Base-by-base conservation (phyloP, 306 rosid genomes). In the Ceratonia siliqua region DNA sequence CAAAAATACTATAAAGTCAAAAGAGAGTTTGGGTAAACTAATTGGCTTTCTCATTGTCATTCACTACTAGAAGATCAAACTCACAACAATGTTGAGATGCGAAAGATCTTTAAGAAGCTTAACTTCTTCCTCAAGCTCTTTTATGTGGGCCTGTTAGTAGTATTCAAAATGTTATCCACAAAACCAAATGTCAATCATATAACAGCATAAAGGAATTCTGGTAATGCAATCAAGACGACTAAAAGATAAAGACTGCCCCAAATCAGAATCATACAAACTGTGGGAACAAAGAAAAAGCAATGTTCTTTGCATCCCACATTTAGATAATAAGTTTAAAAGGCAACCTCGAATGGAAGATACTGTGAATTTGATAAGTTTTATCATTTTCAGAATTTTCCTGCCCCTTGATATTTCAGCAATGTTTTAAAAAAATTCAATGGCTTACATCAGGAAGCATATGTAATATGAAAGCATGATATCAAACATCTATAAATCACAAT, bases 71-170 rank as follows among this genome's bases (percentile, higher is more conserved):
- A 78, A 72, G 39, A 76, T 82, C 78, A 75, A 72, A 90, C 98
- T 90, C 85, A 95, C 99, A 76, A 95, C 99, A 81, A 95, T 95
- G 72, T 95, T 95, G 59, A 91, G 90, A 89, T 95, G 99, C 8
- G 97, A 92, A 52, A 86, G 95, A 88, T 92, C 90, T 80, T 92
- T 95, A 20, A 95, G 90, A 76, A 95, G 92, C 85, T 95, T 95
- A 76, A 95, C 99, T 89, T 95, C 99, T 81, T 95, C 99, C 85
- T 95, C 99, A 43, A 95, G 99, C 82, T 95, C 99, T 87, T 88
- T 90, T 74, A 95, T 68, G 62, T 95, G 99, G 74, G 91, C 89
- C 99, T 95, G 82, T 71, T 73, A 62, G 62, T 73, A 62, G 81
- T 68, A 80, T 72, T 13, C 55, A 88, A 78, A 71, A 78, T 27